Evolutionary conservation across 768 basidiomycete genomes (phyloP).

Genomic region (Lactarius deliciosus): DNA sequence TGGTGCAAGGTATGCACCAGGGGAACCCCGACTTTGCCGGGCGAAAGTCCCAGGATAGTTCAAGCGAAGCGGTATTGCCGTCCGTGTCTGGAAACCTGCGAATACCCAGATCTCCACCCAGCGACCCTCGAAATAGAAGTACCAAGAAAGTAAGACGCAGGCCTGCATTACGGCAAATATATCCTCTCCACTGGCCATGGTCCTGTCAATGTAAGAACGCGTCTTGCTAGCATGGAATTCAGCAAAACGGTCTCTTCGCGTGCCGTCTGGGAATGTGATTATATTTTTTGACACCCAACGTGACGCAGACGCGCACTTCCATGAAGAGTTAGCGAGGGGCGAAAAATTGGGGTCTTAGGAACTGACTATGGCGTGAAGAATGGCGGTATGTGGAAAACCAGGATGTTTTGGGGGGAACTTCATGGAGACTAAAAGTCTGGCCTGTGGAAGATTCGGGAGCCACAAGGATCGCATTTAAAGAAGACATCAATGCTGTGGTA

Average conservation of each 20-base stretch:
- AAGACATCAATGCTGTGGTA: conserved; percentile 73
- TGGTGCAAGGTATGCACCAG: conserved; percentile 76
- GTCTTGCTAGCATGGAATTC: conserved; percentile 87
- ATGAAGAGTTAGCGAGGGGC: conserved; percentile 27
- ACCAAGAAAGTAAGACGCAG: conserved; percentile 84
- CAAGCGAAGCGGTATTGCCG: conserved; percentile 75
- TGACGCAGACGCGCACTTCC: conserved; percentile 78
- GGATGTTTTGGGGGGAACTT: conserved; percentile 76
- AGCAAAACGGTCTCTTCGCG: conserved; percentile 79
- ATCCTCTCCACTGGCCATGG: conserved; percentile 86
- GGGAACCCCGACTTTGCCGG: conserved; percentile 62
- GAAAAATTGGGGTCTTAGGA: conserved; percentile 13
- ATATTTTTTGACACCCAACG: conserved; percentile 76
- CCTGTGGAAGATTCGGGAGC: conserved; percentile 79
- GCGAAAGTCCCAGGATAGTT: conserved; percentile 87
- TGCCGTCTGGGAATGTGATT: conserved; percentile 68
- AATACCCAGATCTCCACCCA: conserved; percentile 94
- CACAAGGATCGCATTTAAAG: conserved; percentile 86
- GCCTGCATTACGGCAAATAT: conserved; percentile 88
- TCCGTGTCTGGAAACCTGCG: conserved; percentile 80
- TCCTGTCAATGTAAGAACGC: conserved; percentile 83
- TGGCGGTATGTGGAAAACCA: conserved; percentile 84
- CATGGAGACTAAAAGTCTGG: conserved; percentile 80
- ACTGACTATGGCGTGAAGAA: conserved; percentile 86
- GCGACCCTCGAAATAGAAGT: conserved; percentile 86